These are phyloP conservation scores for Strobilomyces echinocephalus DNA, from an alignment of 768 basidiomycete genomes.

Conservation along the genomic window DNA sequence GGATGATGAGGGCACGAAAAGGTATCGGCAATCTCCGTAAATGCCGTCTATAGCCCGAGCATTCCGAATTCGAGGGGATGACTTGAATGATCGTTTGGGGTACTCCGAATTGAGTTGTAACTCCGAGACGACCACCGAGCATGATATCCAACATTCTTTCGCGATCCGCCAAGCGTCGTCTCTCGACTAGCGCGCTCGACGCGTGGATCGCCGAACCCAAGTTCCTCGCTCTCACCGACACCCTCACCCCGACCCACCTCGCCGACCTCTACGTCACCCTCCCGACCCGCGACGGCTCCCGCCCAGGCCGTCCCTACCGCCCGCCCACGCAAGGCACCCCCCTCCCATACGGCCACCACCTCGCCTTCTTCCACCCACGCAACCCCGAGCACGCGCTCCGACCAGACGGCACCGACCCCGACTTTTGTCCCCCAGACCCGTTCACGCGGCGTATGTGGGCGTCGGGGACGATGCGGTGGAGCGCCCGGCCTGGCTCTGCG, in stretches of 20 bases:
- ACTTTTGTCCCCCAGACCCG: slow-evolving; percentile 67
- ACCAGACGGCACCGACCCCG: slow-evolving; percentile 67
- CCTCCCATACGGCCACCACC: slow-evolving; percentile 61
- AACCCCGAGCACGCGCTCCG: slow-evolving; percentile 53
- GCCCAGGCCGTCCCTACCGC: slow-evolving; percentile 32
- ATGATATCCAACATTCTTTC: not conserved
- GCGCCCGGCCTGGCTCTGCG: slow-evolving; percentile 32
- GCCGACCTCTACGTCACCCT: slow-evolving; percentile 64
- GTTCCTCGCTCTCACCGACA: slow-evolving; percentile 43
- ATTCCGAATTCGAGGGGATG: too few relatives aligned
- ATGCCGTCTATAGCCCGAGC: too few relatives aligned
- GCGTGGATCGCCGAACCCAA: slow-evolving; percentile 51
- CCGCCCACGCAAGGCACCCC: slow-evolving; percentile 39
- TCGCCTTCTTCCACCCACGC: slow-evolving; percentile 70
- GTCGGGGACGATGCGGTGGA: slow-evolving; percentile 64
- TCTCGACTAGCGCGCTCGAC: slow-evolving; percentile 35
- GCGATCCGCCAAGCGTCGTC: not conserved
- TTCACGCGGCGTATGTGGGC: slow-evolving; percentile 84
- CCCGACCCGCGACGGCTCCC: slow-evolving; percentile 65
- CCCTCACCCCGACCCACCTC: slow-evolving; percentile 51
- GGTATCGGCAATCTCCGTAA: too few relatives aligned
- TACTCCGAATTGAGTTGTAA: too few relatives aligned
- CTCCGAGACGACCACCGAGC: too few relatives aligned
- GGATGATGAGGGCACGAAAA: too few relatives aligned
- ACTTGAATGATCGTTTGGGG: too few relatives aligned